phyloP scores from a whole-genome alignment of 768 basidiomycete species.

The Termitomyces sp. region DNA sequence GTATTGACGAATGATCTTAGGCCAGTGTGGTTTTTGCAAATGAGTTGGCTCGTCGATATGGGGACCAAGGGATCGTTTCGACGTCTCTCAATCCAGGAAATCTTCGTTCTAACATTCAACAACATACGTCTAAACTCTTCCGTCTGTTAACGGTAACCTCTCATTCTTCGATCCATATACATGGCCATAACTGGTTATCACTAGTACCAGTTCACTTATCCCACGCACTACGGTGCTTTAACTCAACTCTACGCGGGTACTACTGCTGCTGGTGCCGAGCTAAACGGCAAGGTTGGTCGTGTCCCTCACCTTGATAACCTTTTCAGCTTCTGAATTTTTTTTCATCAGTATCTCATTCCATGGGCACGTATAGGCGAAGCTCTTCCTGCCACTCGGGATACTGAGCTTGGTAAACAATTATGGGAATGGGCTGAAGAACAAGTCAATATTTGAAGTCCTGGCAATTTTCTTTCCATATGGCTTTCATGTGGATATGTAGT shows the following conservation, averaged over 20 bases:
- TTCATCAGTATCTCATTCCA: slow-evolving; percentile 34
- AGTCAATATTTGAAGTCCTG: slow-evolving; percentile 17
- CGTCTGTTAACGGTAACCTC: slow-evolving; percentile 13
- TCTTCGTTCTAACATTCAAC: slow-evolving; percentile 30
- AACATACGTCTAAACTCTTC: slow-evolving; percentile 16
- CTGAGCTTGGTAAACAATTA: slow-evolving; percentile 28
- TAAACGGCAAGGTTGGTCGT: slow-evolving; percentile 42
- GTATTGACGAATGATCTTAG: slow-evolving; percentile 17
- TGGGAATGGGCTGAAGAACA: slow-evolving; percentile 46
- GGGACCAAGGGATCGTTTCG: slow-evolving; percentile 38
- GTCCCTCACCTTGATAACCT: background rate
- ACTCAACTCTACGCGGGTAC: slow-evolving; percentile 53
- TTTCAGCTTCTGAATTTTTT: background rate
- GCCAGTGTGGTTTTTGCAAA: slow-evolving; percentile 36
- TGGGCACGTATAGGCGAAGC: slow-evolving; percentile 35
- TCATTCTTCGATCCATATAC: background rate
- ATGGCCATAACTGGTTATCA: background rate
- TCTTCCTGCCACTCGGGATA: slow-evolving; percentile 20
- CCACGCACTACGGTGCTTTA: slow-evolving; percentile 37
- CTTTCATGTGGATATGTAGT: too few relatives aligned
- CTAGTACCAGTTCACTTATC: slow-evolving; percentile 15
- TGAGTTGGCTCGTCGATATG: slow-evolving; percentile 38
- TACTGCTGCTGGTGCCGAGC: slow-evolving; percentile 28
- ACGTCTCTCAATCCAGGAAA: slow-evolving; percentile 44
- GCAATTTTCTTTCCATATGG: background rate